Base-by-base conservation (phyloP, 306 rosid species). In the Vicia sativa region DNA sequence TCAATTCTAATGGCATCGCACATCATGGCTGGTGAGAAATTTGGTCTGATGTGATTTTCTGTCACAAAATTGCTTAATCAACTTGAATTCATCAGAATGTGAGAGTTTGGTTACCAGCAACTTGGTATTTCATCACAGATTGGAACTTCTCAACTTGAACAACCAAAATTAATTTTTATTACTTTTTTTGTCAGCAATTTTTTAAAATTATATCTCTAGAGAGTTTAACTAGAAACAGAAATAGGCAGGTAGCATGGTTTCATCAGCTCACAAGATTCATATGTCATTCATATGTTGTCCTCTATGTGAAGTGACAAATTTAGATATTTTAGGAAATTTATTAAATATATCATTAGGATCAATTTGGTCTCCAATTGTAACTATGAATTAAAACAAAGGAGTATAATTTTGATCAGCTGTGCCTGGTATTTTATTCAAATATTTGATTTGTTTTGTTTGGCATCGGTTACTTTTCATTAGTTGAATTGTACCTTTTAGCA, bases 291-390 rank as follows among this genome's bases (percentile, higher is more conserved):
- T 60, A 11, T 38, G 50, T 38, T 65, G 77, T 72, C 74, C 26
- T 39, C 70, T 53, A 67, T 43, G 41, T 66, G 29, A 45, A 65
- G 54, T 2, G 70, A 59, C 66, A 35, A 25, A 26, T 55, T 55
- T 3, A 60, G 29, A 11, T 63, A 62, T 38, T 62, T 67, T 68
- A 0, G 71, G 71, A 62, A 37, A 13, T 54, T 8, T 16, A 60
- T 35, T 7, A 35, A 60, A 29, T 34, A n/a, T 60, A 64, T 46
- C 55, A 6, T 0, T 23, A 18, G 62, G 58, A 46, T 69, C 13
- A 53, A 78, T 68, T 68, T 73, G 63, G 50, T 45, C 50, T 61
- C 81, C 78, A 37, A 26, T 37, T 72, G 73, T 80, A 67, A 61
- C 72, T 77, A 73, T 46, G 11, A 37, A 63, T 19, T 26, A 21